These are phyloP conservation scores for Triticum aestivum DNA, from an alignment of 176 grass and related monocot species.

Conservation along the genomic window IWGSC_CS_RefSeq_v2.1 NC_057799.1:309114988-309115487, in stretches of 20 bases:
- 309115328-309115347: neutral
- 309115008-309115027: neutral
- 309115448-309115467: neutral
- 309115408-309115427: neutral
- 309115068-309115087: neutral
- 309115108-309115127: slow-evolving; percentile 3
- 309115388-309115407: neutral
- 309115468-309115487: neutral
- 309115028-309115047: neutral
- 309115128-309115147: slow-evolving; percentile 38
- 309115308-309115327: neutral
- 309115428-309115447: neutral
- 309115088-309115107: neutral
- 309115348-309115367: neutral
- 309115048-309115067: neutral
- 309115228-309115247: neutral
- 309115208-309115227: neutral
- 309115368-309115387: neutral
- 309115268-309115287: slow-evolving; percentile 19
- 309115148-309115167: slow-evolving; percentile 34
- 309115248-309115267: neutral
- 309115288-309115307: neutral
- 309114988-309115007: too few relatives aligned
- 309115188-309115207: neutral
- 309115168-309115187: neutral